These are phyloP conservation scores for Lentinula sp. DNA, from an alignment of 768 basidiomycete genomes.

Conservation along the genomic window DNA sequence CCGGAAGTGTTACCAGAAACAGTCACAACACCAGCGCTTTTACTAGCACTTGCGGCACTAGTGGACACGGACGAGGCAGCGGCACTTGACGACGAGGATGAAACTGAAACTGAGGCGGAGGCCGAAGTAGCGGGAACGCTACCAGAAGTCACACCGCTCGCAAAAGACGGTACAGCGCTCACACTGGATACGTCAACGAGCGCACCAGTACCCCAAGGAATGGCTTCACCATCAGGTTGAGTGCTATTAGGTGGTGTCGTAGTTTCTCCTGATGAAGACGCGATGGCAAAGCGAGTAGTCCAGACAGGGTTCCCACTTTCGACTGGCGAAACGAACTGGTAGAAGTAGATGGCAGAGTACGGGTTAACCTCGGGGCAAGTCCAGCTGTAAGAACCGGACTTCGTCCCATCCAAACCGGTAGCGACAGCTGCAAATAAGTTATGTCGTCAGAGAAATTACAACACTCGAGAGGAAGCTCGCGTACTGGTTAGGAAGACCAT, in stretches of 20 bases:
- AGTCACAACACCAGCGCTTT: not conserved
- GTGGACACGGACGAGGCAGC: not conserved
- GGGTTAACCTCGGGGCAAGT: conserved; percentile 70
- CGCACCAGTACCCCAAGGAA: conserved; percentile 64
- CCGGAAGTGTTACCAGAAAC: conserved; percentile 3
- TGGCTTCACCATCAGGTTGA: conserved; percentile 44
- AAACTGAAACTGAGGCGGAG: not conserved
- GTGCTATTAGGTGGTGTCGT: conserved; percentile 43
- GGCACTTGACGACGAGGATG: not conserved
- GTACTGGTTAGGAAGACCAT: conserved; percentile 67
- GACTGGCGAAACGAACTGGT: conserved; percentile 56
- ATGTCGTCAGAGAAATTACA: not conserved
- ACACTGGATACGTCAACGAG: conserved; percentile 42
- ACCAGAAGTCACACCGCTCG: conserved; percentile 4
- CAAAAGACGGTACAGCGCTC: conserved; percentile 27
- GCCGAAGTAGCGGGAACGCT: conserved; percentile 5
- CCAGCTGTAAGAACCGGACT: conserved; percentile 41
- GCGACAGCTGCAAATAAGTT: conserved; percentile 45
- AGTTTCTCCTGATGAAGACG: conserved; percentile 37
- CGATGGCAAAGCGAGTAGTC: conserved; percentile 78
- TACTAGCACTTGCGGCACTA: not conserved
- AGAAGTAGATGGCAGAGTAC: conserved; percentile 72
- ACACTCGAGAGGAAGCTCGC: conserved; percentile 16
- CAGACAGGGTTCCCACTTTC: conserved; percentile 39
- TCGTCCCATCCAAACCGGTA: conserved; percentile 58